Percentiles rank a stretch among this genome's conserved stretches.
phyloP scores from a whole-genome alignment of 164 flowering plant genomes.

The Nelumbo lutea region DNA sequence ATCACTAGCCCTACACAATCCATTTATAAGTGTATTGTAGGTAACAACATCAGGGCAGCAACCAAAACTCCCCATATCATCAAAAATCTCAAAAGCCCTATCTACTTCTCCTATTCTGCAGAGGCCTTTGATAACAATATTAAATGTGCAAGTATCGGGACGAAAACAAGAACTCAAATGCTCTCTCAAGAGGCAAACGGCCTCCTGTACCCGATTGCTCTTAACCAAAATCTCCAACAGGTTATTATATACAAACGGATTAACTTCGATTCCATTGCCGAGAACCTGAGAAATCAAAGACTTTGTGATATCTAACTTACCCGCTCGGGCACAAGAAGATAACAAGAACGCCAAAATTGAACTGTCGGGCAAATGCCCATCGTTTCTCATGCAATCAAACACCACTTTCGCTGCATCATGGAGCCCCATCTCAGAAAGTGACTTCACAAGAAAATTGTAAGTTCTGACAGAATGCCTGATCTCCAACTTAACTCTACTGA shows the following conservation, averaged over 20 bases:
- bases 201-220: slow-evolving; percentile 45
- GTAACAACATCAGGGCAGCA: slow-evolving; percentile 65
- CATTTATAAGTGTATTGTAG: slow-evolving; percentile 66
- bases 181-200: slow-evolving; percentile 49
- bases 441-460: slow-evolving; percentile 47
- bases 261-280: slow-evolving; percentile 16
- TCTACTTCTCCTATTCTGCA: slow-evolving; percentile 45
- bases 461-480: slow-evolving; percentile 37
- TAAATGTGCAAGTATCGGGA: slow-evolving; percentile 62
- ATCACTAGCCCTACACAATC: slow-evolving; percentile 49
- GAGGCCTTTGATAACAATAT: slow-evolving; percentile 65
- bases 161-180: slow-evolving; percentile 23
- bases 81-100: slow-evolving; percentile 48
- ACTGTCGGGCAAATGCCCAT: slow-evolving; percentile 44
- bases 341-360: slow-evolving; percentile 38
- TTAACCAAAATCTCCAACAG: slow-evolving; percentile 50
- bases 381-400: slow-evolving; percentile 46
- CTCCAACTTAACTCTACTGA: slow-evolving; percentile 33
- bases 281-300: slow-evolving; percentile 36
- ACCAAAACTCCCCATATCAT: slow-evolving; percentile 55
- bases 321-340: slow-evolving; percentile 30
- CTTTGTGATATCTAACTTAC: slow-evolving; percentile 35
- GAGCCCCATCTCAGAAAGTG: slow-evolving; percentile 44
- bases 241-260: slow-evolving; percentile 36
- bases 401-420: slow-evolving; percentile 44